Base-by-base conservation (phyloP, 2,329 filamentous ascomycete species). In the Pseudopithomyces chartarum region DNA sequence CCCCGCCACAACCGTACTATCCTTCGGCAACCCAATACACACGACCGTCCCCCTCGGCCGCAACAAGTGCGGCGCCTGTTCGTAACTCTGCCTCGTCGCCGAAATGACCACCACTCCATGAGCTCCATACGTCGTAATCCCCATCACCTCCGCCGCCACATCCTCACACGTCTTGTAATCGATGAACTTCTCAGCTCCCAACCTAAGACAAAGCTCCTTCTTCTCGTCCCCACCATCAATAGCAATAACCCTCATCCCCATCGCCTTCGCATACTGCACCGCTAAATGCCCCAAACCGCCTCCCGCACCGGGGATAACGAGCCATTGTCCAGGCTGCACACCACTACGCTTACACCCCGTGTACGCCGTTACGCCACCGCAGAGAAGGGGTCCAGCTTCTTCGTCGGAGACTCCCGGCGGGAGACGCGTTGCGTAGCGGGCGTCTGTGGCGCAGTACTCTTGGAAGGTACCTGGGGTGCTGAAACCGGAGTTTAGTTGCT, bases 81-180 rank as follows among this genome's bases (percentile, higher is more conserved):
- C 68, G 44, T 73, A 73, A 2, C 73, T 74, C 44, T 74, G 68
- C 54, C 69, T 75, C 8, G 74, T 71, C 50, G 74, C 73, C 57
- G 93, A 91, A 58, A 97, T 86, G 26, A 97, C 83, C 60, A 97
- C 82, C 55, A 93, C 92, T 33, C 91, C 92, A 68, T 96, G 89
- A 8, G 92, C 91, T 49, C 93, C 93, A 15, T 90, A 69, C 2
- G 57, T 64, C 4, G 80, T 76, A 15, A 80, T 69, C 49, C 80
- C 71, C 53, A 80, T 75, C 2, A 84, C 79, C 34, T 78, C 78
- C 10, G 62, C 61, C 8, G 58, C 47, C 15, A 97, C 78, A 76
- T 96, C 88, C 73, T 87, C 85, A 74, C 85, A 86, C 11, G 62
- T 78, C 1, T 61, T 69, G 69, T 84, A 85, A 66, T 85, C 84